Evolutionary conservation across 192 early-diverging fungal species (phyloP).

Genomic region (Dissophora ornata): DNA sequence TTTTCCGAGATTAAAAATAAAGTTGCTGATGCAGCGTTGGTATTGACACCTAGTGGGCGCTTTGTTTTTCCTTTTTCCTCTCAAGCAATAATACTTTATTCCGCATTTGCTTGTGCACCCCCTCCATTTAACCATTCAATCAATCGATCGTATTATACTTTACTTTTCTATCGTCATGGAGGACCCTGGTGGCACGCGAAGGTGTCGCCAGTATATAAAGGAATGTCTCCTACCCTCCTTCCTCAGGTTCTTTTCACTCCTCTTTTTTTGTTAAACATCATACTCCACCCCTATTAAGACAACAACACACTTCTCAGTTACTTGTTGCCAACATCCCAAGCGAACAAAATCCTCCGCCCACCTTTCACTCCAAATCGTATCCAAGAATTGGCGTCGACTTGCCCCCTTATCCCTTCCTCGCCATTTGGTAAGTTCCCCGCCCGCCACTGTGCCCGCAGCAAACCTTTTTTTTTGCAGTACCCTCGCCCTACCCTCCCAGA

Average conservation of each 20-base stretch:
- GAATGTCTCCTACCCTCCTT: no score
- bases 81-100: no score
- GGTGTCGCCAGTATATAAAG: neutral
- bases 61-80: no score
- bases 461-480: no score
- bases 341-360: neutral
- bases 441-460: no score
- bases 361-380: conserved; percentile 20
- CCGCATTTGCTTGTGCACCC: no score
- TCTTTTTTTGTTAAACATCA: neutral
- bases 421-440: conserved; percentile 26
- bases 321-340: neutral
- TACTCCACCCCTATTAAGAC: neutral
- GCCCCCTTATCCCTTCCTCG: conserved; percentile 25
- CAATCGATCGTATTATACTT: neutral
- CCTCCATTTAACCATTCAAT: neutral
- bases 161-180: neutral
- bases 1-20: no score
- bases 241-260: no score
- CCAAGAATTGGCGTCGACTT: conserved; percentile 53
- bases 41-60: no score
- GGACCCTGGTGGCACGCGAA: no score
- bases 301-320: neutral
- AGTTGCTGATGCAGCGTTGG: no score
- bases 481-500: no score